Conservation (phyloP, 2,329 filamentous ascomycete species). For the Basipetospora sp. region DNA sequence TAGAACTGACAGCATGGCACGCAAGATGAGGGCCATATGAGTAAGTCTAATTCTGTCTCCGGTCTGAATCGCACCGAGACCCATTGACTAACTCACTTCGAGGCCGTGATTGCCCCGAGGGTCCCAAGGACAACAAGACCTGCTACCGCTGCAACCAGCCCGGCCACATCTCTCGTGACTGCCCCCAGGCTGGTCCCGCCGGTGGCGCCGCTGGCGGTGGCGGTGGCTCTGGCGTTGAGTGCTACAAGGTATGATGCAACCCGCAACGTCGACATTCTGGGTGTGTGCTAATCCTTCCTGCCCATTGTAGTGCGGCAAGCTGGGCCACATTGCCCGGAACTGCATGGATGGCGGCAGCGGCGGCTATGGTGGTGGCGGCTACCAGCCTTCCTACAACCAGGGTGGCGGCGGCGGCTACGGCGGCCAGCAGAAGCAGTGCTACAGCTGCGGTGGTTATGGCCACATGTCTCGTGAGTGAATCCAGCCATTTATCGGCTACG, state of each 20-base stretch:
- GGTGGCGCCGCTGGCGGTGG: conserved; percentile 31
- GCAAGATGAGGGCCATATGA: conserved; percentile 57
- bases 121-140: conserved; percentile 71
- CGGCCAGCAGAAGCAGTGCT: conserved; percentile 71
- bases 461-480: conserved; percentile 72
- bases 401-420: conserved; percentile 34
- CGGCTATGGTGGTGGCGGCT: conserved; percentile 32
- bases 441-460: conserved; percentile 91
- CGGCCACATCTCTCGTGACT: conserved; percentile 87
- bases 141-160: conserved; percentile 67
- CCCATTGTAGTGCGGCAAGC: conserved; percentile 61
- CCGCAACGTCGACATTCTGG: neutral
- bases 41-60: conserved; percentile 32
- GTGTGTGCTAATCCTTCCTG: neutral
- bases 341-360: conserved; percentile 53
- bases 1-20: too few relatives aligned
- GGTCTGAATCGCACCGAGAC: neutral
- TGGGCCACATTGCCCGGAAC: conserved; percentile 90
- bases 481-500: too few relatives aligned
- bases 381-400: conserved; percentile 29
- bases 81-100: conserved; percentile 3
- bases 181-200: conserved; percentile 39
- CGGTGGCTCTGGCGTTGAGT: conserved; percentile 48
- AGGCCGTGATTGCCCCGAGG: conserved; percentile 83
- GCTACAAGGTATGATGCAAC: conserved; percentile 70